Conservation (phyloP, 2,329 filamentous ascomycete genomes). For the Colletotrichum noveboracense region DNA sequence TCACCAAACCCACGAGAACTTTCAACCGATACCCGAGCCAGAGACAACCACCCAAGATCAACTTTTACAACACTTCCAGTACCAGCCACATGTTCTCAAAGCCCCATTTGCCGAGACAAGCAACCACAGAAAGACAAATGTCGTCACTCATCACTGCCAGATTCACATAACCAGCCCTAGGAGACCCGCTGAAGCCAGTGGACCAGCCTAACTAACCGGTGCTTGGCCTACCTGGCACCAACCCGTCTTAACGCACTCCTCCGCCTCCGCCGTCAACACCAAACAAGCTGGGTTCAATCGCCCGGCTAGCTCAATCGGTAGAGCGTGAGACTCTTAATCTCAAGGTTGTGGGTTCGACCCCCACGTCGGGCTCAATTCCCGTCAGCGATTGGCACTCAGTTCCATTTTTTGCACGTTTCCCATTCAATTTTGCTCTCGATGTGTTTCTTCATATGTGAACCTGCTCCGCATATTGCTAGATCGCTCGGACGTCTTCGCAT, state of each 20-base stretch:
- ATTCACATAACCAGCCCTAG: neutral
- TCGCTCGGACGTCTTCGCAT: neutral
- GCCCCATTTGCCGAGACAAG: neutral
- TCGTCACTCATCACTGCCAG: neutral
- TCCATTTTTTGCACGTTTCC: neutral
- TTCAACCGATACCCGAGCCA: neutral
- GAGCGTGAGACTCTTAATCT: conserved; percentile 76
- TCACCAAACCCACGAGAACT: neutral
- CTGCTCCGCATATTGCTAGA: neutral
- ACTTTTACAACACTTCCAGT: neutral
- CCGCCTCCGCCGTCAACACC: neutral
- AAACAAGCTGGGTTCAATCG: conserved; percentile 24
- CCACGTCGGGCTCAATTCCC: conserved; percentile 21
- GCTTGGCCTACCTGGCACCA: neutral
- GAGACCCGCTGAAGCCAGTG: neutral
- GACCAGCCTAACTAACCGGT: neutral
- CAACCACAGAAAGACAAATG: neutral
- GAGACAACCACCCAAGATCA: neutral
- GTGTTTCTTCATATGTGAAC: neutral
- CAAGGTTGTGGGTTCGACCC: conserved; percentile 61
- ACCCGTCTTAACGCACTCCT: neutral
- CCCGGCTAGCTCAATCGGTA: conserved; percentile 74
- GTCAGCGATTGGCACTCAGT: neutral
- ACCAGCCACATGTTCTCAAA: neutral
- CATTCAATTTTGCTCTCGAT: neutral